Conservation (phyloP, 768 basidiomycete genomes). For the Dendrothele bispora region DNA sequence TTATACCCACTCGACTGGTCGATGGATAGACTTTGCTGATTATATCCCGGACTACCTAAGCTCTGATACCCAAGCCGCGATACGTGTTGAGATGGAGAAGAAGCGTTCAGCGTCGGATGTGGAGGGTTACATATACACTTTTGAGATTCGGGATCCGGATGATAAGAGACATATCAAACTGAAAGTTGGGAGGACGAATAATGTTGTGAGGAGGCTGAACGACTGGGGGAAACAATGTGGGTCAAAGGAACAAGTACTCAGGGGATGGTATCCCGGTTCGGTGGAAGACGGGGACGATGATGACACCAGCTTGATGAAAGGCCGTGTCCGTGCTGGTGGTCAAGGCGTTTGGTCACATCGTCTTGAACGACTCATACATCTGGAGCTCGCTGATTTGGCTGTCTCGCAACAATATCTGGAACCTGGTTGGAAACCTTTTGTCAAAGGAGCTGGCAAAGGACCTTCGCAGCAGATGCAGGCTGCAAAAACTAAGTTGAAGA, state of each 20-base stretch:
- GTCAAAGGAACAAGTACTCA: constrained; percentile 70
- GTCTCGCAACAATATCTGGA: constrained; percentile 60
- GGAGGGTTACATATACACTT: constrained; percentile 79
- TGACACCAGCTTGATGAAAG: constrained; percentile 58
- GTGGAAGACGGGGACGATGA: constrained; percentile 37
- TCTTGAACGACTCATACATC: constrained; percentile 77
- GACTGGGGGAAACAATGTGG: constrained; percentile 84
- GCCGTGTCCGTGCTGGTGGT: constrained; percentile 59
- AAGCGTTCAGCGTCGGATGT: constrained; percentile 44
- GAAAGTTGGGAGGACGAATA: constrained; percentile 79
- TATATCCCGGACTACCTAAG: constrained; percentile 72
- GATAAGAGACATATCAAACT: constrained; percentile 45
- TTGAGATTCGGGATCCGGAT: constrained; percentile 68
- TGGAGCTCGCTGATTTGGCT: constrained; percentile 74
- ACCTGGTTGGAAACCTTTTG: constrained; percentile 41
- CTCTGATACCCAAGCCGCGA: constrained; percentile 55
- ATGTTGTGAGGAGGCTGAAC: constrained; percentile 69
- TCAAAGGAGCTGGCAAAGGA: constrained; percentile 16
- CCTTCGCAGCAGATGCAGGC: constrained; percentile 11
- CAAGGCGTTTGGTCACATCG: constrained; percentile 71
- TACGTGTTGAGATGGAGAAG: constrained; percentile 56
- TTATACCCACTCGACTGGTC: constrained; percentile 42
- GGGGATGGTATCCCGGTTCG: constrained; percentile 72
- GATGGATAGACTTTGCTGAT: constrained; percentile 59
- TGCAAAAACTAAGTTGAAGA: neutral